Evolutionary conservation across 2,329 filamentous ascomycete species (phyloP).

Genomic region (Cytospora leucostoma): DNA sequence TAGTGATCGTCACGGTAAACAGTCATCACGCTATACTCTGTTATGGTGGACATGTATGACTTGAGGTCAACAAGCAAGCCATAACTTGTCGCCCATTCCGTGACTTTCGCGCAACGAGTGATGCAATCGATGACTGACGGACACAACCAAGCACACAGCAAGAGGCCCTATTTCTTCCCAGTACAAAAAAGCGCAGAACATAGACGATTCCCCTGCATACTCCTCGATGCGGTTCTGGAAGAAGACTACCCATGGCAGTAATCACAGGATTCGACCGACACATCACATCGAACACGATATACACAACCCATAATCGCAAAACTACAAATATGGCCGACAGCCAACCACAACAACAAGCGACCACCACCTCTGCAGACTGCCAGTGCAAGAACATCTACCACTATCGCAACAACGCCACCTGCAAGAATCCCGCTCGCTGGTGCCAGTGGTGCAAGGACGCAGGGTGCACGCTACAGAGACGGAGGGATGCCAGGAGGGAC

Average conservation of each 20-base stretch:
- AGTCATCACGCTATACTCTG: too few species aligned
- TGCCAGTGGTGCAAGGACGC: constrained; percentile 12
- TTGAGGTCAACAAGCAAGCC: too few species aligned
- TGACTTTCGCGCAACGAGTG: too few species aligned
- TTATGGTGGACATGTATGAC: too few species aligned
- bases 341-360: not conserved
- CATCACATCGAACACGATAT: not conserved
- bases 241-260: not conserved
- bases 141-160: too few species aligned
- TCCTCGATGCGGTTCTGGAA: not conserved
- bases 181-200: too few species aligned
- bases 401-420: not conserved
- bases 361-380: constrained; percentile 1
- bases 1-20: too few species aligned
- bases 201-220: not conserved
- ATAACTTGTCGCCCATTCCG: too few species aligned
- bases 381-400: constrained; percentile 10
- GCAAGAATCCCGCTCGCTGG: constrained; percentile 10
- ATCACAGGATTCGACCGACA: not conserved
- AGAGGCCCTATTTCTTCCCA: too few species aligned
- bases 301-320: not conserved
- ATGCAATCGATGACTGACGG: too few species aligned
- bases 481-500: not conserved
- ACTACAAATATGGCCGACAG: constrained; percentile 16
- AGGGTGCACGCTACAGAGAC: constrained; percentile 7